Evolutionary conservation across 371 early-diverging fungal species (phyloP), one percentile per base, ranked within the genome.

Genomic region (Lichtheimia ornata): DNA sequence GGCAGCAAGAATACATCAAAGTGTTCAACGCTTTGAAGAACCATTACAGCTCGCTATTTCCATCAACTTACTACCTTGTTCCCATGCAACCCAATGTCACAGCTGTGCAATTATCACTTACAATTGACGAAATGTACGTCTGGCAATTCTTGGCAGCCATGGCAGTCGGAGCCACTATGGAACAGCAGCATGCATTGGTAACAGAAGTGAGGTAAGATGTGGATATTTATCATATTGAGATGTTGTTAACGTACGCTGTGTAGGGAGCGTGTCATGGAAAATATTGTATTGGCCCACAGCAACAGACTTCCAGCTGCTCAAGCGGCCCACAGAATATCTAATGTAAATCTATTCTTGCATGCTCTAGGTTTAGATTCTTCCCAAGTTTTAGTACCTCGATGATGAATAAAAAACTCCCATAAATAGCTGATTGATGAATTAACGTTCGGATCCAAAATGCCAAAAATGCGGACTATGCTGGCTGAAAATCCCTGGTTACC

Each of bases 81-180:
- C 76, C 77, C 24, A 63, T 77, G 47, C 82, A 83, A 15, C 81
- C 87, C 15, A 79, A 75, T 47, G 71, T 73, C 13, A 69, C 66
- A 55, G 67, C 73, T 53, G 65, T 70, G 28, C 78, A 79, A 42
- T 40, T 79, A 44, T 70, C 76, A 14, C 50, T 73, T 27, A 63
- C 59, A 18, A 71, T 84, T 3, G 95, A 97, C 67, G 97, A 97
- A 67, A 84, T 91, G 58, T 93, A 93, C 67, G 94, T 97, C n/a
- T 98, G 98, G 98, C 97, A 97, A 74, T 98, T 98, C 65, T 79
- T 98, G 76, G 95, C 98, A 3, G 91, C 96, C 1, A 84, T 98
- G 81, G 96, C 97, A 3, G 91, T 95, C 0, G 93, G 94, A 14
- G 96, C 97, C 0, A 88, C 92, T 0, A 89, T 90, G 63, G 96